Evolutionary conservation across 202 grass and related monocot species (phyloP).

Genomic region (Saccharum hybrid): DNA sequence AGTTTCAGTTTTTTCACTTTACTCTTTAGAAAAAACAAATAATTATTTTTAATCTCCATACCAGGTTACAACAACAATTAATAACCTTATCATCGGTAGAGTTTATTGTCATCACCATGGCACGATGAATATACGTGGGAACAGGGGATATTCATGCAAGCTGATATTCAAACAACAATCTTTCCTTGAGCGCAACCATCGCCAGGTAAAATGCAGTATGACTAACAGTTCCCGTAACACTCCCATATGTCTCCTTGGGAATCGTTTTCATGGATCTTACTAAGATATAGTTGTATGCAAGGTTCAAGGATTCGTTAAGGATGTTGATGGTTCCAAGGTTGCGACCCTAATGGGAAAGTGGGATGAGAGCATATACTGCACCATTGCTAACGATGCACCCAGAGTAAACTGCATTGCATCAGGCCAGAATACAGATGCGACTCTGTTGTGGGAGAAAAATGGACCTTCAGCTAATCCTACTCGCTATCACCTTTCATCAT

Average conservation of each 20-base stretch:
- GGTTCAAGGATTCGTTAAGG: constrained; percentile 77
- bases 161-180: constrained; percentile 82
- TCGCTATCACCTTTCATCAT: constrained; percentile 76
- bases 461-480: constrained; percentile 60
- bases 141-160: constrained; percentile 64
- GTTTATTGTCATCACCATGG: constrained; percentile 79
- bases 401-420: constrained; percentile 41
- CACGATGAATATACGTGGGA: constrained; percentile 68
- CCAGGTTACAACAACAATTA: constrained; percentile 79
- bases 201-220: constrained; percentile 53
- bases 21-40: too few relatives aligned
- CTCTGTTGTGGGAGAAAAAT: constrained; percentile 73
- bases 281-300: constrained; percentile 51
- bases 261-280: constrained; percentile 10
- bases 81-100: constrained; percentile 81
- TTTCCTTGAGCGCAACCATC: constrained; percentile 66
- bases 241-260: background rate
- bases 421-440: constrained; percentile 38
- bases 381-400: constrained; percentile 34
- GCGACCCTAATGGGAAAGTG: constrained; percentile 73
- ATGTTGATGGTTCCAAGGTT: constrained; percentile 58
- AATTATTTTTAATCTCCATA: background rate
- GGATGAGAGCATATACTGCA: constrained; percentile 62
- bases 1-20: too few relatives aligned
- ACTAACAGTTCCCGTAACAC: background rate